Base-by-base conservation (phyloP, 148 eudicot species). In the Spergularia marina region DNA sequence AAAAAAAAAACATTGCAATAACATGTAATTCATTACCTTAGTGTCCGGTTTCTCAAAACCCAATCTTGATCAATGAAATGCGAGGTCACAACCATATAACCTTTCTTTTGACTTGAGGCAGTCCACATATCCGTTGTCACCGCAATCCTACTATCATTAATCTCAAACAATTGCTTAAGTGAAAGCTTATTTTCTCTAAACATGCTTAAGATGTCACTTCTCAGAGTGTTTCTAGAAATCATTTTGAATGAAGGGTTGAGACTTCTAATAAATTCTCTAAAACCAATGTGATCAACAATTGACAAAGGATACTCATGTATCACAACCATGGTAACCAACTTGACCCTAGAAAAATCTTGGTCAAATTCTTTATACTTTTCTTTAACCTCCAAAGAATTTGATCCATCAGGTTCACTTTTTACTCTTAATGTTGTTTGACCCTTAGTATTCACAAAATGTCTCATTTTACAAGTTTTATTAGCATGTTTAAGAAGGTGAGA, bases 91-190 rank as follows among this genome's bases (percentile, higher is more conserved):
- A 30, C 36, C 36, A 30, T 30, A 30, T 30, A 30, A 41, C 4
- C 12, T 30, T 30, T 30, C 36, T 30, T 30, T 30, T 30, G 36
- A 30, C 36, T 30, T 30, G 36, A 30, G 36, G 41, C 70, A 66
- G 18, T 66, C 72, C 72, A 68, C 52, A 7, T 68, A 68, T 9
- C 57, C 36, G 39, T 52, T 68, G 70, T 66, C 14, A 66, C 47
- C 21, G 54, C 49, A 8, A 66, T n/a, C 20, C 53, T 41, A 17
- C 70, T 40, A 16, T n/a, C 8, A n/a, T 66, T 17, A 7, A 15
- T 4, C n/a, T 44, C 20, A 6, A 66, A 66, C 16, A 41, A 40
- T 17, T 16, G 4, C 54, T 66, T 65, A 10, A 66, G 36, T 30
- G 36, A 30, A 30, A 30, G 3, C 36, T 30, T 30, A 30, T 30